A percentile compares a stretch with the other conserved stretches of the same genome.
phyloP scores from a whole-genome alignment of 2,329 filamentous ascomycete species.

The Venturia pyrina region DNA sequence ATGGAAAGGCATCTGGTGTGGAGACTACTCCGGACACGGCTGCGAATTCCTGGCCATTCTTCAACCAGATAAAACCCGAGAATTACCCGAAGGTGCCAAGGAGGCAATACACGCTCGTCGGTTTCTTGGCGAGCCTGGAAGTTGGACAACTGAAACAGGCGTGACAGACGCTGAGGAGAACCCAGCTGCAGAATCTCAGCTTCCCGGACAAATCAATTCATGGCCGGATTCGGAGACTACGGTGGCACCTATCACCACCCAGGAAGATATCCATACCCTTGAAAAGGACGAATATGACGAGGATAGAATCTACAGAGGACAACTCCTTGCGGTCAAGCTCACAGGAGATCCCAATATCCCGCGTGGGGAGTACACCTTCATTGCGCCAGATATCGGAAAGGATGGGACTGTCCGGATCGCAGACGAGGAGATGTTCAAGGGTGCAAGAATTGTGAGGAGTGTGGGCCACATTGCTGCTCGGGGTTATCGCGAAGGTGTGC shows the following conservation, averaged over 20 bases:
- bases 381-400: conserved; percentile 65
- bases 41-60: conserved; percentile 79
- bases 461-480: conserved; percentile 67
- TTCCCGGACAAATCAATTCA: not conserved
- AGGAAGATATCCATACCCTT: not conserved
- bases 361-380: conserved; percentile 73
- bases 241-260: not conserved
- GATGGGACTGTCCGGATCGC: conserved; percentile 54
- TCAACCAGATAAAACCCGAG: conserved; percentile 50
- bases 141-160: conserved; percentile 18
- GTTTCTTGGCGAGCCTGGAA: conserved; percentile 22
- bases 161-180: not conserved
- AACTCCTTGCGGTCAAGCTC: conserved; percentile 30
- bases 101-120: conserved; percentile 16
- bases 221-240: not conserved
- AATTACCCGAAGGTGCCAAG: not conserved
- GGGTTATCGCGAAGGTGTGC: conserved; percentile 61
- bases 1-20: conserved; percentile 85
- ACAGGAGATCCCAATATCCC: conserved; percentile 89
- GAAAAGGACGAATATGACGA: not conserved
- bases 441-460: conserved; percentile 62
- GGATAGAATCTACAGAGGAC: not conserved
- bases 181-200: not conserved
- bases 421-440: conserved; percentile 59
- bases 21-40: conserved; percentile 80